These are phyloP conservation scores for Metschnikowia corniflorae DNA, from an alignment of 805 yeast genomes.

Conservation along the genomic window DNA sequence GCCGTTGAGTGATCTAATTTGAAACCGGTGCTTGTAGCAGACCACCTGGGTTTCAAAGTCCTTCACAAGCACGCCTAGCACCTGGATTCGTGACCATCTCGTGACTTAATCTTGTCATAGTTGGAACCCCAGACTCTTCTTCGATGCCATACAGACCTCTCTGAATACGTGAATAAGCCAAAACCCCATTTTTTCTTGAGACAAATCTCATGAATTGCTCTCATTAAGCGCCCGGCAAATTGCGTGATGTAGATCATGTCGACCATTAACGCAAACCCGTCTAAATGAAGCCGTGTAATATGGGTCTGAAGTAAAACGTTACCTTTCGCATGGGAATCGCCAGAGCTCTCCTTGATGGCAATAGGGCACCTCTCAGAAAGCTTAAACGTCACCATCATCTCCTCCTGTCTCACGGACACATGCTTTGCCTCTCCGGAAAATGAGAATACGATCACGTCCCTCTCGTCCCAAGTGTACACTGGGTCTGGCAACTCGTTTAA, in stretches of 20 bases:
- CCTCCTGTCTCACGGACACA: constrained; percentile 85
- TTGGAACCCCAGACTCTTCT: no score
- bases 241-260: constrained; percentile 94
- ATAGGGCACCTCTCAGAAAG: constrained; percentile 75
- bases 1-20: no score
- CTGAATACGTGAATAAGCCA: no score
- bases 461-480: constrained; percentile 56
- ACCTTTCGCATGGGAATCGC: constrained; percentile 73
- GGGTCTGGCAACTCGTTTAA: constrained; percentile 38
- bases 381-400: constrained; percentile 65
- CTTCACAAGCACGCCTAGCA: no score
- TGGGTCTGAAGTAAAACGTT: constrained; percentile 80
- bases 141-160: no score
- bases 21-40: no score
- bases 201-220: constrained; percentile 83
- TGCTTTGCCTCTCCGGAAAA: constrained; percentile 80
- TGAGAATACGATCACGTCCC: constrained; percentile 75
- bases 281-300: constrained; percentile 70
- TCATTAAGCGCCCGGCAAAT: constrained; percentile 81
- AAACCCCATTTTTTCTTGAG: constrained; percentile 69
- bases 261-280: constrained; percentile 86
- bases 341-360: constrained; percentile 71
- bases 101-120: no score
- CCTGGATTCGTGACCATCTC: no score
- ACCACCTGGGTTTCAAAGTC: no score